Conservation (phyloP, 2,329 filamentous ascomycete genomes). For the Aspergillus melleus region DNA sequence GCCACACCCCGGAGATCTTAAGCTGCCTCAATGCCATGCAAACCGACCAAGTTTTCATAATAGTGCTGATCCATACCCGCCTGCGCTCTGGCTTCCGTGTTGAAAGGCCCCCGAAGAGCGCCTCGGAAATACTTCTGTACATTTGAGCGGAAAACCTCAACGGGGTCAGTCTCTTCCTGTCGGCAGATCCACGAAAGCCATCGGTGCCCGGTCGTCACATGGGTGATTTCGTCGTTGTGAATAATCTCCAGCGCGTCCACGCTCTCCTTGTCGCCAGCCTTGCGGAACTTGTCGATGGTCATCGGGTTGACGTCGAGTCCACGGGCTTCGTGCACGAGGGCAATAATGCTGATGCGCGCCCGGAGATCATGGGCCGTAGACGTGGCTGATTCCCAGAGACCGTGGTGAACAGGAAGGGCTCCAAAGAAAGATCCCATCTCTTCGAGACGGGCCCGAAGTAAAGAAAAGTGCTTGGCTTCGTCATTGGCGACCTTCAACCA, state of each 20-base stretch:
- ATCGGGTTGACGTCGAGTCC: conserved; percentile 50
- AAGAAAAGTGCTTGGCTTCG: conserved; percentile 51
- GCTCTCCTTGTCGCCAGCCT: conserved; percentile 43
- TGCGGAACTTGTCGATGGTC: conserved; percentile 50
- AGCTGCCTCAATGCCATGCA: conserved; percentile 1
- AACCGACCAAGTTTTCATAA: conserved; percentile 34
- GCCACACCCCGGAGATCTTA: background rate
- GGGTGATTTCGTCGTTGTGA: conserved; percentile 52
- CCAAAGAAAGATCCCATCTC: conserved; percentile 48
- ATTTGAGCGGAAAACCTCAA: conserved; percentile 47
- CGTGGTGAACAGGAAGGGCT: conserved; percentile 48
- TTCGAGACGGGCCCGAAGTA: conserved; percentile 47
- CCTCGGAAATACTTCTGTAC: conserved; percentile 47
- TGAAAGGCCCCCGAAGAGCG: conserved; percentile 47
- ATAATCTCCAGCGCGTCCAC: conserved; percentile 46
- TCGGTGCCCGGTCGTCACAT: conserved; percentile 50
- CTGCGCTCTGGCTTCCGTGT: conserved; percentile 44
- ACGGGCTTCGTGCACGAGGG: conserved; percentile 50
- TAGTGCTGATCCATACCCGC: conserved; percentile 48
- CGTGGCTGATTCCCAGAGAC: conserved; percentile 47
- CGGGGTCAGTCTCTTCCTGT: conserved; percentile 47
- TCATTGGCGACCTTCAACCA: conserved; percentile 52
- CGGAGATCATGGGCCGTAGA: conserved; percentile 47
- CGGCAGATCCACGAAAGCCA: conserved; percentile 51
- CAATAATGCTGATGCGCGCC: conserved; percentile 49